These are phyloP conservation scores for Pythium sukuiense DNA, from an alignment of 352 stramenopile species.

Conservation along the genomic window DNA sequence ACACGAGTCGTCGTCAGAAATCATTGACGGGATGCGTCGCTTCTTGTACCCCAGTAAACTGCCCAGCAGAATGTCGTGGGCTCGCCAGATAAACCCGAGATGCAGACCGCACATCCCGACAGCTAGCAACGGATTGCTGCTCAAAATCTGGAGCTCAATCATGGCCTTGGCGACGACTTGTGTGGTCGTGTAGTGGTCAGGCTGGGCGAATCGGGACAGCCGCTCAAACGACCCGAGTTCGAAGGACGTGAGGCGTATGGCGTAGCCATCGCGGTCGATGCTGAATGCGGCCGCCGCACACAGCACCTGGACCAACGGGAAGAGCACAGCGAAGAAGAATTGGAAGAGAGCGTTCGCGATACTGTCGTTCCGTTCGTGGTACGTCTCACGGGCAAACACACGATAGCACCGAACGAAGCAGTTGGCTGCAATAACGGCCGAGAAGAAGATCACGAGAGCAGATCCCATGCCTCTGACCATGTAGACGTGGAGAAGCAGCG, in stretches of 20 bases:
- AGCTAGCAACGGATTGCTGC: background rate
- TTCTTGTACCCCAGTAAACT: constrained; percentile 23
- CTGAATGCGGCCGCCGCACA: constrained; percentile 1
- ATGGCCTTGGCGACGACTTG: constrained; percentile 7
- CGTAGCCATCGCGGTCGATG: constrained; percentile 8
- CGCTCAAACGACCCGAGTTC: constrained; percentile 17
- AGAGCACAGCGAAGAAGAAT: constrained; percentile 18
- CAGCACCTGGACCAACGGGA: constrained; percentile 11
- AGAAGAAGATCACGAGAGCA: constrained; percentile 3
- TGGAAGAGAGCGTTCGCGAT: constrained; percentile 21
- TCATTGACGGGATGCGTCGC: background rate
- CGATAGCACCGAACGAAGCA: constrained; percentile 24
- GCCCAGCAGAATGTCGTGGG: constrained; percentile 17
- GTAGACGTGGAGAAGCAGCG: constrained; percentile 17
- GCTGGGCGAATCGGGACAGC: constrained; percentile 18
- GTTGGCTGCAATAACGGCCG: constrained; percentile 4
- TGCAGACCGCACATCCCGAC: constrained; percentile 10
- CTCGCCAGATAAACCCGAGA: constrained; percentile 18
- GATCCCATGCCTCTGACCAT: constrained; percentile 8
- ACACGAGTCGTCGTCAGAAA: constrained; percentile 8
- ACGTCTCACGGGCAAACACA: constrained; percentile 9
- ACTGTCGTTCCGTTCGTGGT: constrained; percentile 27
- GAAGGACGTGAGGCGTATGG: constrained; percentile 6
- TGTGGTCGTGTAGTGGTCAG: background rate
- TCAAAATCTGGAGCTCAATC: constrained; percentile 7